Base-by-base conservation (phyloP, 83 land plant species). In the Diphasiastrum complanatum region DNA sequence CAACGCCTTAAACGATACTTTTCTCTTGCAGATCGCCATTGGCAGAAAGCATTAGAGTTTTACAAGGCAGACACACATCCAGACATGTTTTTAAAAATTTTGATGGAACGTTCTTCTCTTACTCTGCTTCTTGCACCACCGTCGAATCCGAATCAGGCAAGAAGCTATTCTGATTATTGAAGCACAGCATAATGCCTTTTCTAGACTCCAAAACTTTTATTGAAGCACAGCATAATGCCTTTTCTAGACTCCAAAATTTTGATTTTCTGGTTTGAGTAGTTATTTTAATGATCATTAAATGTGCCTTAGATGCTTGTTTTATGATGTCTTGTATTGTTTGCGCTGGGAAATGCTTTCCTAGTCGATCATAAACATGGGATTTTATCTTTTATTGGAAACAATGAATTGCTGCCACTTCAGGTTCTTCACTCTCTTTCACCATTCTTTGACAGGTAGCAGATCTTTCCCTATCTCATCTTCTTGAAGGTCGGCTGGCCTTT, bases 1-100 rank as follows among this genome's bases (percentile, higher is more conserved):
- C 95, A 81, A 38, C 66, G 79, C 71, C 71, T 71, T 23, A 95
- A 81, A 65, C 85, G 81, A 35, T 82, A 86, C 72, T 83, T 83
- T 27, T 81, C 91, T 38, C 65, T 92, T 47, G 95, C 99, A 26
- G 92, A 85, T 38, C 85, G 78, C 33, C 76, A 86, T 53, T 89
- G 88, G 89, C 81, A 80, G 64, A 89, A 78, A 51, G 66, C 97
- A 0, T 52, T 81, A 26, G 85, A 80, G 24, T 95, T 75, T 60
- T 95, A 95, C 65, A 67, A 76, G 22, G 81, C 96, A 12, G 59
- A 68, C 20, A 74, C 87, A n/a, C 92, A 89, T 74, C 79, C 92
- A 40, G 61, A 67, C 10, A 95, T 95, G 99, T 84, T 78, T 61
- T 75, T 95, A 43, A 79, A 79, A 32, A 89, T 95, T 37, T 73